Conservation (phyloP, 768 basidiomycete genomes). For the Xanthoconium stramineum region DNA sequence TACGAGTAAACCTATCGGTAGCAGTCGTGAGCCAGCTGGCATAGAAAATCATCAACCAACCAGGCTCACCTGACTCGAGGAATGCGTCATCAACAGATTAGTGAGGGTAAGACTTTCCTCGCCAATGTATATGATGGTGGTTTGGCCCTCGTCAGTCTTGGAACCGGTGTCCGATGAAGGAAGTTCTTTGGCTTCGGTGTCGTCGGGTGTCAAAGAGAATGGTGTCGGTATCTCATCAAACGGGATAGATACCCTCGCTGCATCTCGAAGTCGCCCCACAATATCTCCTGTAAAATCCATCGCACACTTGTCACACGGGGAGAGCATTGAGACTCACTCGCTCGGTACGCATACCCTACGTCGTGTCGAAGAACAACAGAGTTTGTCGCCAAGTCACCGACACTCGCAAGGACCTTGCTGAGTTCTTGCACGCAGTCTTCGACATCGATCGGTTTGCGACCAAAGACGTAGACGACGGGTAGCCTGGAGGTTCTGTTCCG, state of each 20-base stretch:
- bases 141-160: neutral
- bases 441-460: constrained; percentile 63
- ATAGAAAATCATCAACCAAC: neutral
- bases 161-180: neutral
- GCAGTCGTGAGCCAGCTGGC: neutral
- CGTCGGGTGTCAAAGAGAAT: neutral
- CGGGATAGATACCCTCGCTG: constrained; percentile 30
- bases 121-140: constrained; percentile 61
- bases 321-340: constrained; percentile 41
- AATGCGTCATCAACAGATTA: constrained; percentile 84
- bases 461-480: constrained; percentile 90
- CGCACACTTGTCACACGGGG: neutral
- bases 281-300: constrained; percentile 16
- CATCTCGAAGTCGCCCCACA: constrained; percentile 18
- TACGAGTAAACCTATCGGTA: constrained; percentile 69
- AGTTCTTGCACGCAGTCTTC: constrained; percentile 47
- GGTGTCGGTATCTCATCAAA: constrained; percentile 36
- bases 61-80: constrained; percentile 52
- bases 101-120: constrained; percentile 75
- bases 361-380: constrained; percentile 66
- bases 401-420: constrained; percentile 29
- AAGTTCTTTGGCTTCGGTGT: neutral
- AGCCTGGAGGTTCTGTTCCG: constrained; percentile 71
- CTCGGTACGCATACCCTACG: constrained; percentile 68
- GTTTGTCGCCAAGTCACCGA: constrained; percentile 5